These are phyloP conservation scores for Avicennia marina DNA, from an alignment of 257 asterid species.

Conservation along the genomic window DNA sequence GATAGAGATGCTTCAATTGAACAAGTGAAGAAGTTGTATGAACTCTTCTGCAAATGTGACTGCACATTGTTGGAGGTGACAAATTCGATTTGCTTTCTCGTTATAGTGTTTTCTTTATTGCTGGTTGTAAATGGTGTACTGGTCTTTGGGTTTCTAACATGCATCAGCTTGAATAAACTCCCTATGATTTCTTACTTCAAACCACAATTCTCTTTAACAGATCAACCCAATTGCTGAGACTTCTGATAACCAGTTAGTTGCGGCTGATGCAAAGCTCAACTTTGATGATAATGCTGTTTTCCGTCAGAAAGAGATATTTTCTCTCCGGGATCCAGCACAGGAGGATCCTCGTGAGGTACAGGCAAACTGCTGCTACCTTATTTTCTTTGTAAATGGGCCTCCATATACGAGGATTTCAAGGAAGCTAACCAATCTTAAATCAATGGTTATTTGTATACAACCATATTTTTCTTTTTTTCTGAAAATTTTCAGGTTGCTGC, in stretches of 20 bases:
- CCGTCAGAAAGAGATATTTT: slow-evolving; percentile 78
- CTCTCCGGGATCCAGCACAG: slow-evolving; percentile 88
- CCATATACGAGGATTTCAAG: too few species aligned
- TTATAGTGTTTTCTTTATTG: background rate
- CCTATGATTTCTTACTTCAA: too few species aligned
- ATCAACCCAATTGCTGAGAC: slow-evolving; percentile 97
- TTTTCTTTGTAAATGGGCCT: too few species aligned
- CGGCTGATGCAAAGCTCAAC: slow-evolving; percentile 98
- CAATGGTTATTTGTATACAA: too few species aligned
- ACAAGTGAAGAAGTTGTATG: slow-evolving; percentile 93
- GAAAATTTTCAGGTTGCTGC: too few species aligned
- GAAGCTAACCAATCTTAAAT: too few species aligned
- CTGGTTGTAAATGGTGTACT: too few species aligned
- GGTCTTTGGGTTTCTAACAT: too few species aligned
- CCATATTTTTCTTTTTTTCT: too few species aligned
- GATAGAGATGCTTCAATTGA: slow-evolving; percentile 82
- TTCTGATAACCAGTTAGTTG: slow-evolving; percentile 78
- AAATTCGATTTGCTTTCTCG: slow-evolving; percentile 8
- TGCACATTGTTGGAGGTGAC: slow-evolving; percentile 94
- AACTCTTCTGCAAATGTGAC: slow-evolving; percentile 88
- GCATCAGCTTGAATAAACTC: too few species aligned
- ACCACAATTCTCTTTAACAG: too few species aligned
- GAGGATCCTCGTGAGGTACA: slow-evolving; percentile 97
- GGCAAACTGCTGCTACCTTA: too few species aligned
- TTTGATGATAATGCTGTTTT: slow-evolving; percentile 96